A percentile compares a stretch with the other conserved stretches of the same genome.
These are phyloP conservation scores for Sonneratia alba DNA, from an alignment of 345 rosid species.

Conservation along the genomic window DNA sequence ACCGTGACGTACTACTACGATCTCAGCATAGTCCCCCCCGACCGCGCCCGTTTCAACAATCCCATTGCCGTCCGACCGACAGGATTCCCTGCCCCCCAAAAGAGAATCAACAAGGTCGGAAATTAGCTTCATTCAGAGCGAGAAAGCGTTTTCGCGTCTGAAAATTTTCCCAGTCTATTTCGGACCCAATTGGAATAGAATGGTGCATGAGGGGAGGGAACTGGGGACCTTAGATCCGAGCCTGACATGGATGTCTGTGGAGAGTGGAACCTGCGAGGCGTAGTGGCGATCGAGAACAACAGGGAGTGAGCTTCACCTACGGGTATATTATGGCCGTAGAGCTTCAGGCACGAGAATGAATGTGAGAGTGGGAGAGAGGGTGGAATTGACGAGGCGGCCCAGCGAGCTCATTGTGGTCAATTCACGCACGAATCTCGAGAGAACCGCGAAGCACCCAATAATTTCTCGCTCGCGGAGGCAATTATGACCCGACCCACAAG, in stretches of 20 bases:
- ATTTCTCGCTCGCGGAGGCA: too few relatives aligned
- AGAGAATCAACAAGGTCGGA: not conserved
- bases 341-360: not conserved
- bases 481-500: too few relatives aligned
- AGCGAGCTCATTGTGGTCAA: not conserved
- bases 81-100: not conserved
- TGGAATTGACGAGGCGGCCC: not conserved
- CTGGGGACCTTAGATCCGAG: not conserved
- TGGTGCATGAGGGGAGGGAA: not conserved
- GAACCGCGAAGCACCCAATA: too few relatives aligned
- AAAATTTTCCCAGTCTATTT: not conserved
- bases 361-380: not conserved
- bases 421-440: too few relatives aligned
- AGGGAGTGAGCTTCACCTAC: not conserved
- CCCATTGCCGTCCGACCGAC: not conserved
- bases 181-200: not conserved
- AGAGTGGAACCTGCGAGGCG: not conserved
- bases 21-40: conserved; percentile 9
- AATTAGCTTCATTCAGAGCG: not conserved
- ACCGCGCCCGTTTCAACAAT: not conserved
- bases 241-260: not conserved
- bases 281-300: not conserved
- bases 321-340: not conserved
- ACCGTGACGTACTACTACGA: conserved; percentile 19
- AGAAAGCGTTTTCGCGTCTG: not conserved